phyloP scores from a whole-genome alignment of 164 flowering plant genomes.

The grape (Vitis vinifera) region DNA sequence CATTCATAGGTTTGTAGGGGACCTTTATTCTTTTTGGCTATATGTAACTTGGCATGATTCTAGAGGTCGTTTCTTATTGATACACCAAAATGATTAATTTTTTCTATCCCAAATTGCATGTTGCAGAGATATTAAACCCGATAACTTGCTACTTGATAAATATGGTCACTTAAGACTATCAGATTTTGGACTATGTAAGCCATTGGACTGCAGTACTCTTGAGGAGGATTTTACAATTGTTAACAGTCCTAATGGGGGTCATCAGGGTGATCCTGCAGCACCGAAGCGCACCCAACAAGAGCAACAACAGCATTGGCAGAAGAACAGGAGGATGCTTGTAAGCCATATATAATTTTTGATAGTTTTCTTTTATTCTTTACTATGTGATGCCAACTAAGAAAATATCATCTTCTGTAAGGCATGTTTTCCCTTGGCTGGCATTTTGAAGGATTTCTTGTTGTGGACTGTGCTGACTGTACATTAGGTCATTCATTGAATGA shows the following conservation, averaged over 20 bases:
- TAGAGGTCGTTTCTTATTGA: not conserved
- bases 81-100: conserved; percentile 2
- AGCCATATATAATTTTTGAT: conserved; percentile 7
- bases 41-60: not conserved
- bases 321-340: conserved; percentile 76
- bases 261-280: conserved; percentile 32
- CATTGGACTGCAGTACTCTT: conserved; percentile 70
- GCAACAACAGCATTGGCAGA: conserved; percentile 81
- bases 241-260: conserved; percentile 28
- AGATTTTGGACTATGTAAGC: conserved; percentile 82
- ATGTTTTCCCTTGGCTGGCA: not conserved
- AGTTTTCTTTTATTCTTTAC: not conserved
- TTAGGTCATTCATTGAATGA: no score
- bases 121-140: conserved; percentile 78
- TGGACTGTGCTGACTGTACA: not conserved
- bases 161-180: conserved; percentile 69
- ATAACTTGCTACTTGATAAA: conserved; percentile 76
- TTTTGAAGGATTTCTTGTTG: not conserved
- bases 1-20: conserved; percentile 57
- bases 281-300: conserved; percentile 80
- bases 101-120: not conserved
- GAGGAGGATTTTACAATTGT: conserved; percentile 54
- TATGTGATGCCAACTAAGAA: not conserved
- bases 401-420: not conserved
- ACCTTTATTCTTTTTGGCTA: not conserved